These are phyloP conservation scores for Albatrellus ellisii DNA, from an alignment of 768 basidiomycete species.

Conservation along the genomic window DNA sequence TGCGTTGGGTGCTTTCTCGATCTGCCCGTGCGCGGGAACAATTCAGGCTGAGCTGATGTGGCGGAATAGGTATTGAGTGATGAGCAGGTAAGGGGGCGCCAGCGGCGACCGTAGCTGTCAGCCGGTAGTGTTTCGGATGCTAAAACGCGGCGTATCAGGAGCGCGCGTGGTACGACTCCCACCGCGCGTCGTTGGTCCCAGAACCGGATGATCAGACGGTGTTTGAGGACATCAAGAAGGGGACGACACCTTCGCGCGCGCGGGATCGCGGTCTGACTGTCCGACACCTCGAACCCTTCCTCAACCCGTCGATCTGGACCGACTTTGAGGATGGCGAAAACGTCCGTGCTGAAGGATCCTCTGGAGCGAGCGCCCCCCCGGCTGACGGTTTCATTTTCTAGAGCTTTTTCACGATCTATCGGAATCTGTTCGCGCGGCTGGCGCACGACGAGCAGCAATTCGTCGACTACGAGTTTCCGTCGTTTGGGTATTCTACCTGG, in stretches of 20 bases:
- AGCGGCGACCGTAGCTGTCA: not conserved
- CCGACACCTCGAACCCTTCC: constrained; percentile 73
- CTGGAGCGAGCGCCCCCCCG: not conserved
- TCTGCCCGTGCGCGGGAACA: not conserved
- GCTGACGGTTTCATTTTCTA: constrained; percentile 19
- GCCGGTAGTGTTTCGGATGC: not conserved
- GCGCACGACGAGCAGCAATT: constrained; percentile 62
- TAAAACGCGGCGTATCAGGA: constrained; percentile 36
- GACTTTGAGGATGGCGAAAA: constrained; percentile 50
- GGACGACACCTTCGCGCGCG: constrained; percentile 38
- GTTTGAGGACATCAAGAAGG: constrained; percentile 74
- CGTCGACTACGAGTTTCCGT: constrained; percentile 43
- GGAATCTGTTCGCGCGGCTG: constrained; percentile 74
- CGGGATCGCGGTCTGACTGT: constrained; percentile 67
- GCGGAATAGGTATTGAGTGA: constrained; percentile 73
- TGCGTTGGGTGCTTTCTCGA: constrained; percentile 22
- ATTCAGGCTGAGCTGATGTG: not conserved
- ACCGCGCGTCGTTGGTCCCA: constrained; percentile 66
- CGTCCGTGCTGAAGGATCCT: constrained; percentile 25
- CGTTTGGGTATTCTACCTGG: constrained; percentile 74
- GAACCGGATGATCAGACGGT: constrained; percentile 77
- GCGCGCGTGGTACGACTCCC: constrained; percentile 96
- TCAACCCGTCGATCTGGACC: constrained; percentile 58
- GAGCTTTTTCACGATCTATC: constrained; percentile 87
- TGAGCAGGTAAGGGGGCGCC: constrained; percentile 57